Evolutionary conservation across 2,329 filamentous ascomycete genomes (phyloP).

Genomic region (Colletotrichum paranaense): DNA sequence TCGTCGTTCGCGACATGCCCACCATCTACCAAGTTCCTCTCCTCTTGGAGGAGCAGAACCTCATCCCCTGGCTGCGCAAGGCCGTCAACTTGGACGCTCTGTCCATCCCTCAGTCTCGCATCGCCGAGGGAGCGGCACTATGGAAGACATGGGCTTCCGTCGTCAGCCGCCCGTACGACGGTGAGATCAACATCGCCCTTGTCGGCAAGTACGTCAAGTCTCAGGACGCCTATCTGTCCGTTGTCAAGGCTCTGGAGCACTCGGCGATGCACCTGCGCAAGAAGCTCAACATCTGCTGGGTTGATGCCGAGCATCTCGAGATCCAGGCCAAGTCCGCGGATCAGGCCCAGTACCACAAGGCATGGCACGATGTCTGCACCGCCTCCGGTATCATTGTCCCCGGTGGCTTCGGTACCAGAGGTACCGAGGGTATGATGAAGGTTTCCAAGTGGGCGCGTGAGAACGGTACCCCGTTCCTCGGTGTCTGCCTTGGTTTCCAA

Average conservation of each 20-base stretch:
- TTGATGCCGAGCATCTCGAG: slow-evolving; percentile 89
- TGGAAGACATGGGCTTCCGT: slow-evolving; percentile 77
- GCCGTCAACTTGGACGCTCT: slow-evolving; percentile 74
- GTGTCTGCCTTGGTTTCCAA: slow-evolving; percentile 92
- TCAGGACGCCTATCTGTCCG: slow-evolving; percentile 86
- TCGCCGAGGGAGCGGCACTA: slow-evolving; percentile 65
- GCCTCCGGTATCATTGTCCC: slow-evolving; percentile 76
- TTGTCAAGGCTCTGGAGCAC: slow-evolving; percentile 90
- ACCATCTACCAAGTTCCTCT: slow-evolving; percentile 95
- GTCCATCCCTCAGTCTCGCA: slow-evolving; percentile 61
- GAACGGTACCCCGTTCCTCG: slow-evolving; percentile 84
- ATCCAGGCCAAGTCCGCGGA: slow-evolving; percentile 67
- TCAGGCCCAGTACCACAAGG: slow-evolving; percentile 82
- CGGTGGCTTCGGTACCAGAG: slow-evolving; percentile 84
- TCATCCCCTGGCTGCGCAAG: slow-evolving; percentile 74
- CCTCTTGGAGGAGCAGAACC: slow-evolving; percentile 85
- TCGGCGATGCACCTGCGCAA: slow-evolving; percentile 86
- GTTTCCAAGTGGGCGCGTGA: slow-evolving; percentile 89
- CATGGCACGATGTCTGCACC: slow-evolving; percentile 83
- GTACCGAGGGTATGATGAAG: slow-evolving; percentile 89
- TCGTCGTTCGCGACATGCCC: slow-evolving; percentile 89
- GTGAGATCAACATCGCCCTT: slow-evolving; percentile 83
- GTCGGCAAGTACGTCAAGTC: slow-evolving; percentile 93
- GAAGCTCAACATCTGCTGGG: slow-evolving; percentile 84
- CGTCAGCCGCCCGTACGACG: slow-evolving; percentile 71